Conservation (phyloP, 1,284 basidiomycete genomes). For the Ustilago loliicola region DNA sequence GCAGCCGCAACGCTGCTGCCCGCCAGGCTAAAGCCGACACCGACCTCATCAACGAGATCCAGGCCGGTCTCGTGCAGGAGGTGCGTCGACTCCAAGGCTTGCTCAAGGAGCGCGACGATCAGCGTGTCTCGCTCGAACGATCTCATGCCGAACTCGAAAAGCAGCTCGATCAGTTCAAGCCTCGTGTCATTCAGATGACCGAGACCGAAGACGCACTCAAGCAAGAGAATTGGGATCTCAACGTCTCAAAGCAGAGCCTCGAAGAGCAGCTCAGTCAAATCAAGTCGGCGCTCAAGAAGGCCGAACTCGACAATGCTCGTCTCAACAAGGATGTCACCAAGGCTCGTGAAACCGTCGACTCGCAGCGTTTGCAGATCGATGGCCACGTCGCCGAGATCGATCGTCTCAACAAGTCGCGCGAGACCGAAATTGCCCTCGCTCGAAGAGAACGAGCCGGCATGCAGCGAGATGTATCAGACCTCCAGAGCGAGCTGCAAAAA, state of each 20-base stretch:
- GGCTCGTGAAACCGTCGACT: constrained; percentile 82
- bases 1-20: constrained; percentile 59
- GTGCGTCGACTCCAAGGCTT: constrained; percentile 59
- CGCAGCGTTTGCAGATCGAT: constrained; percentile 88
- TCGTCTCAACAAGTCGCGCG: constrained; percentile 88
- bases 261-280: constrained; percentile 79
- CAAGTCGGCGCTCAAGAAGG: constrained; percentile 78
- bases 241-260: constrained; percentile 90
- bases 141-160: constrained; percentile 58
- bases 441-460: constrained; percentile 88
- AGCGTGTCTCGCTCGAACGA: constrained; percentile 48
- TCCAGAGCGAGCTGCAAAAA: constrained; percentile 79
- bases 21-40: constrained; percentile 58
- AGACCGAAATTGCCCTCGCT: constrained; percentile 88
- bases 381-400: constrained; percentile 78
- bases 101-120: constrained; percentile 59
- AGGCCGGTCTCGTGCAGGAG: constrained; percentile 61
- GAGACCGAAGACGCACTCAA: constrained; percentile 79
- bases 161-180: constrained; percentile 63
- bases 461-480: constrained; percentile 89
- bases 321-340: constrained; percentile 81
- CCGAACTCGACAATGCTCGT: constrained; percentile 86
- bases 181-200: constrained; percentile 59
- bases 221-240: constrained; percentile 98
- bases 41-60: constrained; percentile 63